phyloP scores from a whole-genome alignment of 164 flowering plant species.

The Umbellularia californica region DNA sequence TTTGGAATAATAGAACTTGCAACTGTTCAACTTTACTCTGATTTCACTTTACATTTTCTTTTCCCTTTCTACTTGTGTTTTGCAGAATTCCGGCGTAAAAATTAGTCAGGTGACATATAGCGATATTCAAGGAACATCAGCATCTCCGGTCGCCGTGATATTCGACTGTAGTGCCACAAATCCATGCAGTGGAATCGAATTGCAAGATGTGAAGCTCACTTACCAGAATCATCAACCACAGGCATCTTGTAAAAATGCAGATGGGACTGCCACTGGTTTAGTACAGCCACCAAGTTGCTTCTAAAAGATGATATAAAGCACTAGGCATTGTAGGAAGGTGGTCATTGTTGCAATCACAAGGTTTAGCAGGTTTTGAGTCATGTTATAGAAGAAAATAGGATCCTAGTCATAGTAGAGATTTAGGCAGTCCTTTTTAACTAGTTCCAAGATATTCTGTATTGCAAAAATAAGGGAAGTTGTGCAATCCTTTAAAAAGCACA shows the following conservation, averaged over 20 bases:
- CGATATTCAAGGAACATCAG: conserved; percentile 49
- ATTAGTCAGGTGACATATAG: conserved; percentile 35
- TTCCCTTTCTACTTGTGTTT: not conserved
- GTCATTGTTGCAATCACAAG: no score
- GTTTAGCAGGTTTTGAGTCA: no score
- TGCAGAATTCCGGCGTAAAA: conserved; percentile 38
- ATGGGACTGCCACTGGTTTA: conserved; percentile 14
- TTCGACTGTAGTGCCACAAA: conserved; percentile 43
- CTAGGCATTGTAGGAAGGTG: no score
- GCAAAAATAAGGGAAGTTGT: no score
- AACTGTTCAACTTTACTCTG: no score
- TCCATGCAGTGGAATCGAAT: conserved; percentile 37
- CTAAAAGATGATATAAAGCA: not conserved
- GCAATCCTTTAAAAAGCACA: no score
- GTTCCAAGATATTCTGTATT: no score
- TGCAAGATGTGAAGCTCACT: conserved; percentile 40
- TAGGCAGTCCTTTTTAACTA: no score
- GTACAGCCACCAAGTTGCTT: conserved; percentile 9
- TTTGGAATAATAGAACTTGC: no score
- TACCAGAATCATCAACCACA: conserved; percentile 23
- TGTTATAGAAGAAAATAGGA: no score
- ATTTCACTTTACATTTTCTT: not conserved
- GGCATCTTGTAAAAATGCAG: conserved; percentile 25
- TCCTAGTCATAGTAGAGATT: no score
- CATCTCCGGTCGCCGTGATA: conserved; percentile 43